phyloP scores from a whole-genome alignment of 805 yeast species.

The Metschnikowia cerradonensis region DNA sequence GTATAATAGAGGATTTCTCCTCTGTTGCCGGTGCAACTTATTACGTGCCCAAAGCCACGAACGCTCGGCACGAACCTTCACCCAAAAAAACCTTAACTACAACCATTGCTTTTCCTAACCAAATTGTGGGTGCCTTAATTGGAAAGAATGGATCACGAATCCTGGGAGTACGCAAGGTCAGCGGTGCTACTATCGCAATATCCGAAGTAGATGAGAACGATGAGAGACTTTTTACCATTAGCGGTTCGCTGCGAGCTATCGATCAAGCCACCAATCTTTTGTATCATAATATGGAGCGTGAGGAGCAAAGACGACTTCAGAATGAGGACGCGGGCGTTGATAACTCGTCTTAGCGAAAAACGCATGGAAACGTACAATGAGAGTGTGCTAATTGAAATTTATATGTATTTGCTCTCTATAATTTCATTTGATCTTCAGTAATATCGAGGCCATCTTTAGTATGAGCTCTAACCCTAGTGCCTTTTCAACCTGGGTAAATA shows the following conservation, averaged over 20 bases:
- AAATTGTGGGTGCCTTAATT: slow-evolving; percentile 83
- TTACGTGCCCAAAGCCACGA: slow-evolving; percentile 49
- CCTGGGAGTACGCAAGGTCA: slow-evolving; percentile 73
- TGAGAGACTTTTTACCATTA: slow-evolving; percentile 67
- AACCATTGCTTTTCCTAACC: slow-evolving; percentile 62
- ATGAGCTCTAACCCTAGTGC: neutral
- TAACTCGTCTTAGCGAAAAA: neutral
- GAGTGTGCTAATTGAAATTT: neutral
- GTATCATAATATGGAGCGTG: slow-evolving; percentile 56
- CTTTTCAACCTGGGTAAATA: neutral
- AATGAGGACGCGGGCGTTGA: neutral
- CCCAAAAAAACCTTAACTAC: slow-evolving; percentile 23
- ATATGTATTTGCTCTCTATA: neutral
- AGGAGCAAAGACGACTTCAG: slow-evolving; percentile 42
- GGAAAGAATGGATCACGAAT: slow-evolving; percentile 85
- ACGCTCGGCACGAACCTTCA: neutral
- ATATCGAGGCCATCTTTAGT: neutral
- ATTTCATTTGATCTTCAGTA: neutral
- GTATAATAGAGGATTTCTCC: slow-evolving; percentile 71
- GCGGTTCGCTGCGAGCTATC: slow-evolving; percentile 53
- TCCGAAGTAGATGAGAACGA: slow-evolving; percentile 61
- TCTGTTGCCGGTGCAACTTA: slow-evolving; percentile 59
- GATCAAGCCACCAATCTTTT: slow-evolving; percentile 58
- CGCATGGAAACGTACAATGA: neutral
- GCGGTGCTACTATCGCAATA: slow-evolving; percentile 77